phyloP scores from a whole-genome alignment of 2,329 filamentous ascomycete species.

The Dactylellina leptospora region DNA sequence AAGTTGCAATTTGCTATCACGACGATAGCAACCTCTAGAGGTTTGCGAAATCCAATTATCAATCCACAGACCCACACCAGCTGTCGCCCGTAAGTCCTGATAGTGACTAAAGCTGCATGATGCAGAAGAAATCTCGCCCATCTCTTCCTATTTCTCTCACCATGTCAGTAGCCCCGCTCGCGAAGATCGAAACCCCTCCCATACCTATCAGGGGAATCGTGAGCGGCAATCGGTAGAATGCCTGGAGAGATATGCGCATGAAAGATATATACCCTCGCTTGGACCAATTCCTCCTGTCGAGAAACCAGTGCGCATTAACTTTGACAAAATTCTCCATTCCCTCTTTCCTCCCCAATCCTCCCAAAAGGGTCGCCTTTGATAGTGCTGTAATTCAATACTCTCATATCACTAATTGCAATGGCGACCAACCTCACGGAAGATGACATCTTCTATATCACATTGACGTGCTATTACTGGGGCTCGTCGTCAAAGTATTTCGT shows the following conservation, averaged over 20 bases:
- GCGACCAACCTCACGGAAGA: slow-evolving; percentile 16
- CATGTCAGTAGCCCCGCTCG: slow-evolving; percentile 5
- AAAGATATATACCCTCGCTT: slow-evolving; percentile 30
- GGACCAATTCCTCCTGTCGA: background rate
- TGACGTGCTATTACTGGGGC: slow-evolving; percentile 43
- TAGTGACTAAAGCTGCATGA: too few species aligned
- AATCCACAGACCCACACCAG: too few species aligned
- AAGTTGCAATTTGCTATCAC: too few species aligned
- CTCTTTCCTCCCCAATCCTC: background rate
- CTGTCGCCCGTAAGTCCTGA: too few species aligned
- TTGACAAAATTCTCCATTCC: background rate
- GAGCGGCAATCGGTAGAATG: slow-evolving; percentile 1
- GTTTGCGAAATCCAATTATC: too few species aligned
- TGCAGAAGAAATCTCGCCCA: too few species aligned
- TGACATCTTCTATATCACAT: slow-evolving; percentile 28
- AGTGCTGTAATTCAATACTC: background rate
- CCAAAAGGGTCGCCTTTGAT: background rate
- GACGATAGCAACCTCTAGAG: too few species aligned
- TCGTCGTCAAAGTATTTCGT: slow-evolving; percentile 23
- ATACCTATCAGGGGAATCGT: background rate
- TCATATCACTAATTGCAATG: slow-evolving; percentile 5
- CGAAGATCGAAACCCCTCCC: slow-evolving; percentile 3
- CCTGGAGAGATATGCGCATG: background rate
- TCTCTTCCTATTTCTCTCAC: too few species aligned
- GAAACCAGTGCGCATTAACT: slow-evolving; percentile 1